Evolutionary conservation across 2,329 filamentous ascomycete genomes (phyloP), one percentile per base, ranked within the genome.

Genomic region (Tolypocladium inflatum): DNA sequence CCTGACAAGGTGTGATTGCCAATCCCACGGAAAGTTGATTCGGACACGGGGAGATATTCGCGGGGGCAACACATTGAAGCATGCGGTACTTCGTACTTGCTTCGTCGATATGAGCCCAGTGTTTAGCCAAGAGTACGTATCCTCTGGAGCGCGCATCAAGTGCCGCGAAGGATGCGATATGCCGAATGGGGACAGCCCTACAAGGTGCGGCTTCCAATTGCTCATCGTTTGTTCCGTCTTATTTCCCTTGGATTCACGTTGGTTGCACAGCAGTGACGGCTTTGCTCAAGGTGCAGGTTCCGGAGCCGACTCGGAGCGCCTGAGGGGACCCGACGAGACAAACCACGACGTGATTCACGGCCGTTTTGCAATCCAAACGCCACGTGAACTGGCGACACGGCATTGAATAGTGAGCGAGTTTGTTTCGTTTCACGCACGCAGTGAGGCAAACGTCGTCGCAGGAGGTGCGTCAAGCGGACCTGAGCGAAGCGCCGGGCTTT

Each of bases 391-490:
- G 19, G 48, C 45, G 48, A 35, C 26, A n/a, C 48, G 48, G 2
- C 26, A 30, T 30, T 30, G 26, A 30, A 6, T 2, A 9, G 15
- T 33, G 23, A 19, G 17, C 53, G 11, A 10, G 10, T n/a, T 21
- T 15, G 37, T 50, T 50, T 50, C 21, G 55, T 51, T 50, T 51
- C 42, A 26, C 33, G 7, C 33, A 2, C 2, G 43, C 45, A 11
- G 37, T 51, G 50, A 57, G 23, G 55, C 55, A 57, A 21, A 13
- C 23, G 55, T 39, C 48, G 55, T 57, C 55, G 50, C 55, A 54
- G n/a, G 23, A 38, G 38, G 38, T 57, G 55, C 55, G 48, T 57
- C 55, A 57, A 45, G 37, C 35, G 21, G 19, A n/a, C 9, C 17
- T n/a, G 9, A 13, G 26, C 30, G 17, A 33, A 6, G 48, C 3